Evolutionary conservation across 179 eudicot genomes (phyloP), one percentile per base, ranked within the genome.

Genomic region (Beta macrorhiza): DNA sequence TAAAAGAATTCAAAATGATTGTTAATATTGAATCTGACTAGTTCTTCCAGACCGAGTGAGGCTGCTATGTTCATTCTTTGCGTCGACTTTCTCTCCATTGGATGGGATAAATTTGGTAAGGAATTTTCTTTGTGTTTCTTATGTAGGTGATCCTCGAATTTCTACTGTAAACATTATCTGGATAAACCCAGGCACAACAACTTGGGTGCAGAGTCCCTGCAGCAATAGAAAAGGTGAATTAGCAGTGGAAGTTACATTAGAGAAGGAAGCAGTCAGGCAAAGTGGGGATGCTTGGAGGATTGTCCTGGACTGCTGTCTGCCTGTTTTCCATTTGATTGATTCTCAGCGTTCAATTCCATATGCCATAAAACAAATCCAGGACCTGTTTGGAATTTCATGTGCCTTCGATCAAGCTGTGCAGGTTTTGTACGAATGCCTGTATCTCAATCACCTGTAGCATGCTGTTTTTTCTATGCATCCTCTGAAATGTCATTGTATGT

Each of bases 341-440:
- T 87, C 91, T 7, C 85, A 71, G 67, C 92, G 98, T 32, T 92
- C 99, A 17, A 89, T 92, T 12, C 99, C 98, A 57, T 89, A 92
- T 86, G 97, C 97, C 22, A 92, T 94, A 45, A 94, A 94, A 82
- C 98, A 97, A 88, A 89, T 97, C 67, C 93, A 97, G 77, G 93
- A 97, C 73, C 85, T 94, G 22, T 90, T 97, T 67, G 99, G 99
- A 70, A 93, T 97, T 72, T 90, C 98, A 59, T 91, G 97, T 87
- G 92, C 95, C 55, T 97, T 97, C 80, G 97, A 94, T 83, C 99
- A 94, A 80, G 97, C 94, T 72, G 93, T 97, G 77, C 98, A 95
- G 99, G 99, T 95, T 88, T 75, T 29, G 5, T 49, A 5, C 19
- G 17, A 17, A 25, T 72, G 45, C 82, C 5, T 67, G 32, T 74